Evolutionary conservation across 169 alveolate genomes (phyloP), one percentile per base, ranked within the genome.

Genomic region (Theileria orientalis): DNA sequence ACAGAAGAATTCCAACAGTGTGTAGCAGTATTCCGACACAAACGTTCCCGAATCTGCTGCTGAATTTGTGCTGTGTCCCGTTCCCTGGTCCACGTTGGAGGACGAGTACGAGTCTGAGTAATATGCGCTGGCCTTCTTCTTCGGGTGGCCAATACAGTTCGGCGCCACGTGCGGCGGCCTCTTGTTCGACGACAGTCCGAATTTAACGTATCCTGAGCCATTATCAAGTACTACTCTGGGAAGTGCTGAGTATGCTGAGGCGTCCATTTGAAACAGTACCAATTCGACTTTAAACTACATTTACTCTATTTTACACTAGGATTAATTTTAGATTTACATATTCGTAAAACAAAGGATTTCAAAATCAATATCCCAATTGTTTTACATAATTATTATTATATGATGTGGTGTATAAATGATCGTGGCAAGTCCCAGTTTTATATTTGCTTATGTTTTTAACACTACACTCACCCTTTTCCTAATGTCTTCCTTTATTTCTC

Each of bases 171-270:
- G 74, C 47, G 87, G 91, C 21, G 95, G 94, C 75, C 59, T 79
- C 35, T 83, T 72, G 56, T 76, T 86, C n/a, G 89, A 84, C 16
- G 92, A 91, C 62, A 86, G 76, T 21, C 95, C 95, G 23, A 89
- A 87, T 80, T 92, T 92, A 46, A 92, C 66, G 51, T 62, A 70
- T 41, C 96, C 96, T n/a, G 92, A 87, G 35, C 96, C 96, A 70
- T 90, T 87, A 66, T 92, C 96, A 41, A 92, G 66, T 35, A 92
- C 94, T 11, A 90, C 84, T 63, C 91, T 61, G 40, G 94, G 96
- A 57, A 69, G 78, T 66, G 90, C 90, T 25, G 84, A 80, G 74
- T 85, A 83, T 1, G 90, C 90, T 19, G 88, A 64, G 27, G 91
- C 90, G 47, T 83, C 83, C 92, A 85, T 90, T 49, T 68, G 25